Evolutionary conservation across 2,329 filamentous ascomycete genomes (phyloP), one percentile per base, ranked within the genome.

Genomic region (Trichoderma breve): DNA sequence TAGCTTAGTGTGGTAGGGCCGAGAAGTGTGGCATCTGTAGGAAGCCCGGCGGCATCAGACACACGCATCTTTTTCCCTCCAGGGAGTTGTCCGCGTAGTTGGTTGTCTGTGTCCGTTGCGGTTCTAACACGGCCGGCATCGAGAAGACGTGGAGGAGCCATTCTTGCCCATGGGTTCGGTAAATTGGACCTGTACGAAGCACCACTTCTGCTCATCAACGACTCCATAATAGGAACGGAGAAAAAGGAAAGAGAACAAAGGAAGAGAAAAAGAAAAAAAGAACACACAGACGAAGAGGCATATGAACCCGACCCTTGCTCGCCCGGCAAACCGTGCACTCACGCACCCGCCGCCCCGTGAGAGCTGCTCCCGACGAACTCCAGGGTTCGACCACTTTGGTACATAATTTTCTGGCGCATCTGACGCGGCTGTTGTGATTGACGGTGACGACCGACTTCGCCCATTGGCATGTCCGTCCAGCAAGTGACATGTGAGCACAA

Each of bases 301-400:
- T n/a, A 55, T 28, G 60, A 51, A 34, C n/a, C 32, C 24, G 5
- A 61, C 24, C 70, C 70, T 61, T 66, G 70, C 39, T 61, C 62
- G 6, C 28, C 51, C 55, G 30, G 53, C 53, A 71, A 67, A 28
- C 55, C 62, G 70, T 71, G 70, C 70, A 34, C 61, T 34, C 21
- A 15, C 39, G 55, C 53, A 62, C 8, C 60, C 30, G 24, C 63
- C 57, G 21, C n/a, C 32, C 34, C 18, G 51, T 11, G 43, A 55
- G 30, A 66, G 30, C 32, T 36, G 57, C 67, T 39, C 21, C 67
- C 57, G 36, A 57, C 36, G 39, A 51, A 51, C 28, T 30, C 39
- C 55, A 69, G 26, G 24, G 55, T n/a, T 60, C 18, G 28, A 55
- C 67, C 39, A 28, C 4, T 57, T 28, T 70, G 26, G 39, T 53